Evolutionary conservation across 345 rosid genomes (phyloP), one percentile per base, ranked within the genome.

Genomic region (Raphanus sativus): DNA sequence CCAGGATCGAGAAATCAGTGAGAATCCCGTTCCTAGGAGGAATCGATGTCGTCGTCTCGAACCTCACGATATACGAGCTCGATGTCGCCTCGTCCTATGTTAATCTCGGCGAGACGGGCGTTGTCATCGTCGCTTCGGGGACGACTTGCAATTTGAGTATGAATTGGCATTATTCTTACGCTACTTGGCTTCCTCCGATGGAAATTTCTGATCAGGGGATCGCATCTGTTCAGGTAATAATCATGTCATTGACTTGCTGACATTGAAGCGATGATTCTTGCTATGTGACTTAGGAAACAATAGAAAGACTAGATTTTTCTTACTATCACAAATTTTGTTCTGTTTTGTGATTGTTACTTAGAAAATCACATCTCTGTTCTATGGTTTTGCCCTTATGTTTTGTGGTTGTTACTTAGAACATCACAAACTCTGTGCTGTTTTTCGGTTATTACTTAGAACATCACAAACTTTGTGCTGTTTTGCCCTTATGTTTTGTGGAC

Each of bases 191-290:
- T 78, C 30, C 85, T 28, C 99, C 98, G 0, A 60, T 90, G 24
- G 87, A 88, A 65, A 83, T 95, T 69, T 80, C 87, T 75, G 99
- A 95, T 80, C 42, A 73, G 40, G 99, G 99, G 13, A 70, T 61
- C 3, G 99, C 99, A 76, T 87, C 89, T 73, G 96, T 95, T 85
- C 82, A 88, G 99, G 99, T 95, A 84, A 75, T 25, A 15, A 52
- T 10, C 12, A 65, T 13, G 1, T 56, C 15, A 29, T 54, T 62
- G 21, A 45, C 48, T 62, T 21, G 24, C 48, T 34, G 40, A 34
- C 40, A 30, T 30, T 30, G 33, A 30, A 3, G 33, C 33, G 33
- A 30, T 30, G n/a, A n/a, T n/a, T n/a, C 42, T 2, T 36, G 42
- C 42, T n/a, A n/a, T n/a, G n/a, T n/a, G n/a, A 36, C 9, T 40